Evolutionary conservation across 805 yeast genomes (phyloP), one percentile per base, ranked within the genome.

Genomic region (Saturnispora halmiae): DNA sequence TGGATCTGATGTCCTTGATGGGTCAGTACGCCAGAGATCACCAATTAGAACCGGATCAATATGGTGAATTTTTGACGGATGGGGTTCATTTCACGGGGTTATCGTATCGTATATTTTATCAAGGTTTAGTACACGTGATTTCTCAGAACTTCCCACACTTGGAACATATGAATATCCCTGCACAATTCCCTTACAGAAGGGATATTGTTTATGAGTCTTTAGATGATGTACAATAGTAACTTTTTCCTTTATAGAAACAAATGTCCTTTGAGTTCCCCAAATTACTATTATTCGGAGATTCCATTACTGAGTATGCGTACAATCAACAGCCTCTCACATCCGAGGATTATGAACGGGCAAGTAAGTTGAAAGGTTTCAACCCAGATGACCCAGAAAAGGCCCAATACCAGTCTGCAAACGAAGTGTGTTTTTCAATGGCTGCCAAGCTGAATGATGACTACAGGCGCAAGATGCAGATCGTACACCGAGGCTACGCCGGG

Each of bases 401-500:
- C 10, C 33, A 34, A 14, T 20, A 26, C 18, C 25, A 32, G 16
- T 30, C 34, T 2, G 19, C 26, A 15, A 20, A 27, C 10, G 13
- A 22, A 4, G 6, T 42, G 18, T 52, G 51, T 14, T 59, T 57
- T 40, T 48, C 59, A 1, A 33, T 59, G 3, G 63, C 58, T 7
- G 51, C 60, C 3, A 55, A 52, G 5, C 48, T 60, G 6, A 25
- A 49, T 3, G 43, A 51, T 35, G 56, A 35, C 20, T 82, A 82
- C 55, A 58, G 67, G 2, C 67, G 95, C 32, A 73, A 67, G 53
- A 51, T 83, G 39, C 87, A 83, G 47, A 63, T 87, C 2, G 54
- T 85, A 2, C 77, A 73, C 31, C 65, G 94, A 44, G 96, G 96
- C 0, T 83, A 64, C 51, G 55, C 76, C 1, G 95, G 96, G 1